Evolutionary conservation across 1,139 yeast genomes (phyloP).

Genomic region (Geotrichum klebahnii): DNA sequence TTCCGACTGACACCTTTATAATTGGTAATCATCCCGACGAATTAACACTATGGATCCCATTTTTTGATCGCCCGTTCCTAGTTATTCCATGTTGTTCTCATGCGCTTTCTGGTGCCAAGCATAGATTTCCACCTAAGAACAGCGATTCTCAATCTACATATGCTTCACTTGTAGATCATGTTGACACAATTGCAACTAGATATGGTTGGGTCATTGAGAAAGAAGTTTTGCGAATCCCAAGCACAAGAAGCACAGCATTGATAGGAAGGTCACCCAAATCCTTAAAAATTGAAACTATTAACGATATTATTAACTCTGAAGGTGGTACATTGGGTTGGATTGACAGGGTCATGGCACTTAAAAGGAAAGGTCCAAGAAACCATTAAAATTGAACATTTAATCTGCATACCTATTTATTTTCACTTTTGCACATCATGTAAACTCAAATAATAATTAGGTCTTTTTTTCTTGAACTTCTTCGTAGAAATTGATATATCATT

Average conservation of each 20-base stretch:
- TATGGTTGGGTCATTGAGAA: slow-evolving; percentile 83
- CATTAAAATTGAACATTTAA: no score
- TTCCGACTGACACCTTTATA: slow-evolving; percentile 66
- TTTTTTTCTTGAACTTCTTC: no score
- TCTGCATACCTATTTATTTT: no score
- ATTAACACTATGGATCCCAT: slow-evolving; percentile 91
- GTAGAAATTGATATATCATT: neutral
- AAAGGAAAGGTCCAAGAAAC: slow-evolving; percentile 38
- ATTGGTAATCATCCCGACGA: slow-evolving; percentile 97
- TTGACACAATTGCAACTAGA: slow-evolving; percentile 57
- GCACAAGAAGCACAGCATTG: slow-evolving; percentile 88
- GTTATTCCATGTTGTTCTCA: slow-evolving; percentile 97
- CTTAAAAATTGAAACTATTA: slow-evolving; percentile 35
- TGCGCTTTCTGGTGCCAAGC: slow-evolving; percentile 68
- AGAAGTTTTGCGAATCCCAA: slow-evolving; percentile 89
- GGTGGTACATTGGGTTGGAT: slow-evolving; percentile 95
- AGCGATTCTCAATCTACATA: slow-evolving; percentile 58
- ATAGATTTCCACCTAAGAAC: slow-evolving; percentile 52
- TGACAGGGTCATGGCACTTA: slow-evolving; percentile 44
- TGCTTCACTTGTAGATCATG: slow-evolving; percentile 81
- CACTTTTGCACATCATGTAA: no score
- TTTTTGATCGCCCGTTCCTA: slow-evolving; percentile 78
- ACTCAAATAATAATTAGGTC: no score
- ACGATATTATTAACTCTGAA: slow-evolving; percentile 56
- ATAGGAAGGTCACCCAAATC: slow-evolving; percentile 52